These are phyloP conservation scores for Coix lacrymajobi DNA, from an alignment of 176 grass and related monocot genomes.

Conservation along the genomic window DNA sequence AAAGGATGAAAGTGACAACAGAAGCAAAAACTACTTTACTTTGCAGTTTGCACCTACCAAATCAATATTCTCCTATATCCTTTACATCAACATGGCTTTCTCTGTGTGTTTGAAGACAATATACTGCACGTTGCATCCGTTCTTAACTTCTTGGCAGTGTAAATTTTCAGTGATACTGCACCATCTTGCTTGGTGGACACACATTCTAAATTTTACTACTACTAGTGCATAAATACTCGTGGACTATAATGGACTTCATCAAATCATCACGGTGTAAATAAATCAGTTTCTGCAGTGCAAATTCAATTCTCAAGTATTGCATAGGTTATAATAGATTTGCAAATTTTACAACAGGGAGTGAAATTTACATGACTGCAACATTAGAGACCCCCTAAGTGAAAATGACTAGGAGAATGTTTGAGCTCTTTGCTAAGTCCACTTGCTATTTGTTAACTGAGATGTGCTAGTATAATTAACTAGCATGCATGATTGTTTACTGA, in stretches of 20 bases:
- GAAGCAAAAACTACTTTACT: neutral
- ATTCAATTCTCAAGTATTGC: neutral
- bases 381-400: neutral
- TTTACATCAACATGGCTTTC: neutral
- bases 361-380: neutral
- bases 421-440: neutral
- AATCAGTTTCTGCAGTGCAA: neutral
- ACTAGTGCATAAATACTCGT: neutral
- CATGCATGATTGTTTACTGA: neutral
- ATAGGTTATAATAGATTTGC: neutral
- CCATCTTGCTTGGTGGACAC: neutral
- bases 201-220: neutral
- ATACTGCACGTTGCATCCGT: neutral
- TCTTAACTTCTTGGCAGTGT: neutral
- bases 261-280: neutral
- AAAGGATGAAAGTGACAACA: neutral
- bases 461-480: neutral
- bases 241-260: neutral
- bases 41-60: neutral
- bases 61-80: slow-evolving; percentile 9
- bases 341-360: neutral
- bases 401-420: neutral
- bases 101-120: neutral
- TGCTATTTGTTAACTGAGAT: neutral
- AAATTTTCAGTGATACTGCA: slow-evolving; percentile 7